A percentile compares a stretch with the other conserved stretches of the same genome.
phyloP scores from a whole-genome alignment of 2,329 filamentous ascomycete genomes.

The Stachybotrys echinatus region DNA sequence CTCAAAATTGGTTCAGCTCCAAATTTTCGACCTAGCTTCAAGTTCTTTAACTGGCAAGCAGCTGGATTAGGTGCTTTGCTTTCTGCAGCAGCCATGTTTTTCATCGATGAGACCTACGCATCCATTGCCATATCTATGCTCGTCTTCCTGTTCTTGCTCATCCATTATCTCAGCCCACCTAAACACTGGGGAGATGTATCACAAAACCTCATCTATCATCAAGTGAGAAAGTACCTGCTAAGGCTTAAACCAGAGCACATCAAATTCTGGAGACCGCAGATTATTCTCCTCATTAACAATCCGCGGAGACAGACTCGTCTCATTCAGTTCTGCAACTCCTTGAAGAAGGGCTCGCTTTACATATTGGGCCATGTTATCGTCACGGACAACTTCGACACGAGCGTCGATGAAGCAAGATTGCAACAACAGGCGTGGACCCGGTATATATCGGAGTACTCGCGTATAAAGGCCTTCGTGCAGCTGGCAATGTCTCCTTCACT shows the following conservation, averaged over 20 bases:
- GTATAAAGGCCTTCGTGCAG: constrained; percentile 86
- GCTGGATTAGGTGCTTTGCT: constrained; percentile 69
- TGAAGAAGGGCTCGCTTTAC: constrained; percentile 84
- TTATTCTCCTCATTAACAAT: constrained; percentile 78
- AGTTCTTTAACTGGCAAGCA: constrained; percentile 84
- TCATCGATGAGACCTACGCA: constrained; percentile 79
- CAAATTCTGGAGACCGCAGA: constrained; percentile 89
- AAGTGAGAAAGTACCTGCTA: constrained; percentile 82
- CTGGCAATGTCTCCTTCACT: constrained; percentile 76
- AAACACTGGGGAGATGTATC: constrained; percentile 90
- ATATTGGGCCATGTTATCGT: constrained; percentile 86
- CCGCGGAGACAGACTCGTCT: constrained; percentile 76
- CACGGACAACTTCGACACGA: constrained; percentile 71
- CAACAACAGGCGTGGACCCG: constrained; percentile 82
- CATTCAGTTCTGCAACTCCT: constrained; percentile 85
- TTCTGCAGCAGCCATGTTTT: constrained; percentile 81
- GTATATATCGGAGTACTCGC: constrained; percentile 75
- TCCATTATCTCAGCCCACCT: constrained; percentile 79
- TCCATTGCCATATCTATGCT: constrained; percentile 68
- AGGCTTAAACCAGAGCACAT: constrained; percentile 83
- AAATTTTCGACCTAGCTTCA: constrained; percentile 83
- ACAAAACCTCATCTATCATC: constrained; percentile 79
- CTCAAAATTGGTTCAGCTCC: constrained; percentile 83
- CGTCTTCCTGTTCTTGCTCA: constrained; percentile 73
- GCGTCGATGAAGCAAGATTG: constrained; percentile 73